A percentile compares a stretch with the other conserved stretches of the same genome.
Evolutionary conservation across 176 grass and related monocot genomes (phyloP).

Genomic region (Triticum dicoccoides): DNA sequence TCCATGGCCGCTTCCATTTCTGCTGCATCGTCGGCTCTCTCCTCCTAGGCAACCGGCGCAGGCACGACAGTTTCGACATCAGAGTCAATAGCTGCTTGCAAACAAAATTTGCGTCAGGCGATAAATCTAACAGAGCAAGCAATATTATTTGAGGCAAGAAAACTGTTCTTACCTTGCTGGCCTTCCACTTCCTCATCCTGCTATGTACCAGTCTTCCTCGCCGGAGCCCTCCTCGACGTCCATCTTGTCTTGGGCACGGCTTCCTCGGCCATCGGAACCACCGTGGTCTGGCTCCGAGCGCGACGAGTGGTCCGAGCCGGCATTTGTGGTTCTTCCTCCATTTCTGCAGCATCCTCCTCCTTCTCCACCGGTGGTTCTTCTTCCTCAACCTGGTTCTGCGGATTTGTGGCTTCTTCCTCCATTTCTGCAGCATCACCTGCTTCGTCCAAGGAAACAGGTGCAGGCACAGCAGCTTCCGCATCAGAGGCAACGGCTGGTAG

Average conservation of each 20-base stretch:
- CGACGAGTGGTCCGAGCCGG: conserved; percentile 11
- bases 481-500: background rate
- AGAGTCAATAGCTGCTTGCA: background rate
- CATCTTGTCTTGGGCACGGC: background rate
- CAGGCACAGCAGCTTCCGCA: too few relatives aligned
- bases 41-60: background rate
- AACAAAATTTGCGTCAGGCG: background rate
- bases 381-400: background rate
- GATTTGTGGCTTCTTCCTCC: background rate
- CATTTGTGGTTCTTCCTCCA: too few relatives aligned
- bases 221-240: background rate
- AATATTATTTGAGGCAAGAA: background rate
- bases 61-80: background rate
- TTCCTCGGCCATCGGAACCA: background rate
- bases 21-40: background rate
- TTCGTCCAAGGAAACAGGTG: too few relatives aligned
- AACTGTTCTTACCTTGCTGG: background rate
- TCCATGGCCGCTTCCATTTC: background rate
- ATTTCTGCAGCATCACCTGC: background rate
- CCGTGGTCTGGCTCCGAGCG: background rate
- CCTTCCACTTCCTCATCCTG: background rate
- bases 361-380: background rate
- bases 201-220: background rate
- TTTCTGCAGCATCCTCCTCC: background rate
- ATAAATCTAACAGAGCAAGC: background rate